Evolutionary conservation across 2,329 filamentous ascomycete species (phyloP).

Genomic region (Phyllosticta citribraziliensis): DNA sequence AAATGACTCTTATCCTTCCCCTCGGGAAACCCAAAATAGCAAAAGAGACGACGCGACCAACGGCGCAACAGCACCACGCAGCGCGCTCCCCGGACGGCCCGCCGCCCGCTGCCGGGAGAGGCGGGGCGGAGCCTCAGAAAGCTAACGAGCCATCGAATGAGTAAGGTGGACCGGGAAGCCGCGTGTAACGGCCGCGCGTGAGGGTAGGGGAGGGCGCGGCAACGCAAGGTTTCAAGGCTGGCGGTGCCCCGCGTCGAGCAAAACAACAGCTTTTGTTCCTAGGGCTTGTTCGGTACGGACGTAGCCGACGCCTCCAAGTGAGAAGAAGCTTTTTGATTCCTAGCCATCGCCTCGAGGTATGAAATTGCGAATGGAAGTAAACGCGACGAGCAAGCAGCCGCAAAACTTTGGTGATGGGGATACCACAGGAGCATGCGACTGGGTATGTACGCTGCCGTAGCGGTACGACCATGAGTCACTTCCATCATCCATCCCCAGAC

Average conservation of each 20-base stretch:
- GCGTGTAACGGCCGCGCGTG: not conserved
- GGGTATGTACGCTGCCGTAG: no score
- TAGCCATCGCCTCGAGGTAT: no score
- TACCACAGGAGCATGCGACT: no score
- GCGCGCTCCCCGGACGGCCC: not conserved
- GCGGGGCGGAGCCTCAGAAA: not conserved
- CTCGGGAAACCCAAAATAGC: not conserved
- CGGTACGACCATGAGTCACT: no score
- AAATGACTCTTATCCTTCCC: not conserved
- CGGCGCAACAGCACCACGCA: not conserved
- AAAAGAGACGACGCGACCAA: no score
- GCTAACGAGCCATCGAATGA: not conserved
- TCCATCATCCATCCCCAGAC: no score
- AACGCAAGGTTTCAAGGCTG: not conserved
- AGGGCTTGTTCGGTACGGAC: no score
- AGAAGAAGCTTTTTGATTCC: no score
- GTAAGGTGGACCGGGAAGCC: not conserved
- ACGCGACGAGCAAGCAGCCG: no score
- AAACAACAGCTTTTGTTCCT: not conserved
- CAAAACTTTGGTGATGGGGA: no score
- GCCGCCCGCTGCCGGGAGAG: not conserved
- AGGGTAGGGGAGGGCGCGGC: not conserved
- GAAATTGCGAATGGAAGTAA: no score
- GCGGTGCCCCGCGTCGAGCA: slow-evolving; percentile 12
- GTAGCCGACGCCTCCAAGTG: no score